These are phyloP conservation scores for Brassica incana DNA, from an alignment of 345 rosid genomes.

Conservation along the genomic window DNA sequence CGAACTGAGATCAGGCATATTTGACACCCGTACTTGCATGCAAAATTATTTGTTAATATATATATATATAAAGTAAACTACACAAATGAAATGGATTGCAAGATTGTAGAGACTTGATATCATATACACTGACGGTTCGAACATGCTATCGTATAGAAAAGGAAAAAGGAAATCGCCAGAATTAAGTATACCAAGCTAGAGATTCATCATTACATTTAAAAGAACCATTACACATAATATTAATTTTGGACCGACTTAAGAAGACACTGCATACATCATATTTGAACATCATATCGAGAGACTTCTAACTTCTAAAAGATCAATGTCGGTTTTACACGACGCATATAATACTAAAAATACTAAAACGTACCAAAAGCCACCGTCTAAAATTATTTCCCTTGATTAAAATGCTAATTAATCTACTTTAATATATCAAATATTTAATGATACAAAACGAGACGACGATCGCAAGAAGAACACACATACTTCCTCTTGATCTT, in stretches of 20 bases:
- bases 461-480: constrained; percentile 65
- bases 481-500: constrained; percentile 57
- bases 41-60: not conserved
- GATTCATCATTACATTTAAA: not conserved
- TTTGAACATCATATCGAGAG: constrained; percentile 6
- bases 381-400: constrained; percentile 13
- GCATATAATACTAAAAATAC: not conserved
- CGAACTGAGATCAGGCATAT: not conserved
- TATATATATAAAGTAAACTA: not conserved
- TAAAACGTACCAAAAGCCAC: constrained; percentile 24
- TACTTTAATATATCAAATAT: not conserved
- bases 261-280: constrained; percentile 13
- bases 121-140: not conserved
- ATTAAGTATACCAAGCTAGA: not conserved
- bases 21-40: constrained; percentile 37
- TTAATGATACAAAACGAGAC: constrained; percentile 45
- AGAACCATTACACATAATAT: not conserved
- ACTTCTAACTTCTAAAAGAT: constrained; percentile 1
- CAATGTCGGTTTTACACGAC: constrained; percentile 25
- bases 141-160: not conserved
- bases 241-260: constrained; percentile 5
- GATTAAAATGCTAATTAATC: constrained; percentile 5
- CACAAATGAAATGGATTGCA: constrained; percentile 4
- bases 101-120: not conserved
- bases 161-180: not conserved